A percentile compares a stretch with the other conserved stretches of the same genome.
Evolutionary conservation across 2,329 filamentous ascomycete species (phyloP).

Genomic region (Fusarium pseudoanthophilum): DNA sequence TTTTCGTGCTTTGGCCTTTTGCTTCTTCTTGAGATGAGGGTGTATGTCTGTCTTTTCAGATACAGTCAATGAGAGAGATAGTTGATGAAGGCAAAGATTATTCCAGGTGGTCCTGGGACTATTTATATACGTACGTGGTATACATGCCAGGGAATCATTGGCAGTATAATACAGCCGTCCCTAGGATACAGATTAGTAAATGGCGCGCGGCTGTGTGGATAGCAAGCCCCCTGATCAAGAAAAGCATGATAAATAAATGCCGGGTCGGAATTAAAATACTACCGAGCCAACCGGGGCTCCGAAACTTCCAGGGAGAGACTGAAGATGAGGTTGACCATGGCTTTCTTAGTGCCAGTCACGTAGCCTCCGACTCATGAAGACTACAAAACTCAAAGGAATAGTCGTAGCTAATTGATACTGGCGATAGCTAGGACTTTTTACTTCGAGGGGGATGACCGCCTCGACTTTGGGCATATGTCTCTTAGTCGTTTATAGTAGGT

Average conservation of each 20-base stretch:
- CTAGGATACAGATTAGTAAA: neutral
- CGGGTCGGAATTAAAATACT: neutral
- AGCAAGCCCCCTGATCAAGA: neutral
- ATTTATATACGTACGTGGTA: neutral
- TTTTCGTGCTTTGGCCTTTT: neutral
- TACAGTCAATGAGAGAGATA: accelerated
- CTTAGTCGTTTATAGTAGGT: neutral
- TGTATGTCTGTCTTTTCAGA: too few species aligned
- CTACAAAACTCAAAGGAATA: too few species aligned
- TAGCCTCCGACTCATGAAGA: too few species aligned
- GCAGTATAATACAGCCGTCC: too few species aligned
- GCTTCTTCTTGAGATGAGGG: accelerated
- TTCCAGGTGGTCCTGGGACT: neutral
- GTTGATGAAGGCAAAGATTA: accelerated
- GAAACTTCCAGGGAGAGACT: too few species aligned
- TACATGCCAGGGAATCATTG: neutral
- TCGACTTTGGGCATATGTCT: neutral
- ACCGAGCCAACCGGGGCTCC: neutral
- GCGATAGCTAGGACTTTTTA: too few species aligned
- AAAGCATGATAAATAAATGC: neutral
- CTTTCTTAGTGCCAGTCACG: too few species aligned
- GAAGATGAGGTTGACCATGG: too few species aligned
- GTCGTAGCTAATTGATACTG: too few species aligned
- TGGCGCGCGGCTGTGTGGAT: neutral
- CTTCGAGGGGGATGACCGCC: too few species aligned